Evolutionary conservation across 306 rosid species (phyloP), one percentile per base, ranked within the genome.

Genomic region (Lathyrus tuberosus): DNA sequence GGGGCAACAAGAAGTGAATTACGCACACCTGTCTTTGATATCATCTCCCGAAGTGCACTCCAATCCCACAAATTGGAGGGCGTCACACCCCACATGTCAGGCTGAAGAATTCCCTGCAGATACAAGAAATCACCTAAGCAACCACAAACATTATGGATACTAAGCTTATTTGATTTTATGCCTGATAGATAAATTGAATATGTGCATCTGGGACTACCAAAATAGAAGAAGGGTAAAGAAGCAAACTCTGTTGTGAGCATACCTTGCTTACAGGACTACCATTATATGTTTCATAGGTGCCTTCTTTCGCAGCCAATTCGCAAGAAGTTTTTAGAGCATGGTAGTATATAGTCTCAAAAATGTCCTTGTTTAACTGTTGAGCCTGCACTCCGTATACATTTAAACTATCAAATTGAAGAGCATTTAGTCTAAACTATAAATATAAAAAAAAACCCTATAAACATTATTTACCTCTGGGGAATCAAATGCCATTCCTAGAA

Each of bases 401-500:
- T 15, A 43, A 54, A 46, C 44, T n/a, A 52, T 73, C 37, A 63
- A 64, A 47, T 22, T 49, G 49, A 74, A 35, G 65, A 59, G 51
- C 13, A 43, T 59, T 59, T 59, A 73, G 31, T 44, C 60, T 40
- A 62, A 49, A 61, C 58, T 42, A 40, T 5, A 56, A 49, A 15
- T 5, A 41, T 47, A 58, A 26, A 8, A 59, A n/a, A 48, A 62
- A 70, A 17, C 54, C 22, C 20, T 8, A n/a, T 15, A 13, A 48
- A 63, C 10, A 4, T 41, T 59, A 63, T 58, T 67, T 87, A 90
- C 99, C 96, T 94, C 99, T 41, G 73, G 88, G 30, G 99, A 95
- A 78, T 95, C 99, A 84, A 95, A 95, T 61, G 92, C 77, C 97
- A 95, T 86, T 78, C 99, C 97, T 37, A 95, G 87, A 28, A 95